Percentiles rank a stretch among this genome's conserved stretches.
Evolutionary conservation across 139 green algal genomes (phyloP).

Genomic region (Choricystis sp.): DNA sequence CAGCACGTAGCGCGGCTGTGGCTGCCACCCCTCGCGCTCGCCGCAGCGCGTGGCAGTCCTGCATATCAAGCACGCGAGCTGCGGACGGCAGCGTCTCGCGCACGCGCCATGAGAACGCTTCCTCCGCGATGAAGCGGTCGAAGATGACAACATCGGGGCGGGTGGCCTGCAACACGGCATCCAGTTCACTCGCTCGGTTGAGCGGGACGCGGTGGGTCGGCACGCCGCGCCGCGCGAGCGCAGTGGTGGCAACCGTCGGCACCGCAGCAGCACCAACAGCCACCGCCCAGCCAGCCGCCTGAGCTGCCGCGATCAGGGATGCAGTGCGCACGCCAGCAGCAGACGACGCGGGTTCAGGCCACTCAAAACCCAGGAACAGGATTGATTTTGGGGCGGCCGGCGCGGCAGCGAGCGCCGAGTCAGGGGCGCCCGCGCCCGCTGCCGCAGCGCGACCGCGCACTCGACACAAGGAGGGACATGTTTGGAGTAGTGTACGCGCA

Average conservation of each 20-base stretch:
- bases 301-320: slow-evolving; percentile 9
- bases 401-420: too few relatives aligned
- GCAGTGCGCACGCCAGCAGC: slow-evolving; percentile 14
- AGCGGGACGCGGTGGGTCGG: neutral
- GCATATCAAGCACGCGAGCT: slow-evolving; percentile 40
- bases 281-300: slow-evolving; percentile 1
- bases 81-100: slow-evolving; percentile 13
- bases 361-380: slow-evolving; percentile 18
- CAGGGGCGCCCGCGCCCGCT: too few relatives aligned
- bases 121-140: slow-evolving; percentile 37
- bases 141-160: slow-evolving; percentile 21
- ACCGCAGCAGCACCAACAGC: slow-evolving; percentile 1
- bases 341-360: slow-evolving; percentile 13
- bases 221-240: slow-evolving; percentile 5
- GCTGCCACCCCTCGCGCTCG: neutral
- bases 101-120: slow-evolving; percentile 31
- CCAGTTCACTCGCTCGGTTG: slow-evolving; percentile 15
- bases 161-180: slow-evolving; percentile 1
- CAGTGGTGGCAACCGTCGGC: slow-evolving; percentile 9
- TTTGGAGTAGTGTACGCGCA: too few relatives aligned
- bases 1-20: neutral
- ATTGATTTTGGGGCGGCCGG: too few relatives aligned
- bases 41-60: slow-evolving; percentile 39
- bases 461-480: too few relatives aligned
- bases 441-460: too few relatives aligned